phyloP scores from a whole-genome alignment of 176 grass and related monocot genomes.

The Calamus simplicifolius region DNA sequence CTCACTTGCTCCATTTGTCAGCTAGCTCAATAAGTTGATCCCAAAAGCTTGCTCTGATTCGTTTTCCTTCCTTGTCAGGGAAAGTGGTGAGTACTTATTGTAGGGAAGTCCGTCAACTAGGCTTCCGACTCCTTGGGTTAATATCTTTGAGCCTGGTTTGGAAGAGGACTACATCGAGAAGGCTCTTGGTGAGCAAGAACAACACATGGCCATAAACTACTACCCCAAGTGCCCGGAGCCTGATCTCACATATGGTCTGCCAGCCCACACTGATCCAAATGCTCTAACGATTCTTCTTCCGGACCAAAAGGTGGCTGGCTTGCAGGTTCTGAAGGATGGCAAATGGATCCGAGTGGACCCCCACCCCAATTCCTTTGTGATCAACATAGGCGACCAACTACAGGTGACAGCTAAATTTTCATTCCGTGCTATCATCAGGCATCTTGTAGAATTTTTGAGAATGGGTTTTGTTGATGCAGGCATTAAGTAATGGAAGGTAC shows the following conservation, averaged over 20 bases:
- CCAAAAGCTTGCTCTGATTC: not conserved
- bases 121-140: slow-evolving; percentile 41
- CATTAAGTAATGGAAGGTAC: slow-evolving; percentile 71
- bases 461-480: slow-evolving; percentile 21
- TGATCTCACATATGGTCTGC: slow-evolving; percentile 71
- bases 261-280: slow-evolving; percentile 79
- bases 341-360: slow-evolving; percentile 72
- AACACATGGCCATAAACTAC: slow-evolving; percentile 89
- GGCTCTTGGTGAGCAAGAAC: slow-evolving; percentile 63
- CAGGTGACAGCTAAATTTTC: slow-evolving; percentile 32
- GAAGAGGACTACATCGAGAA: slow-evolving; percentile 44
- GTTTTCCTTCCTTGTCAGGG: slow-evolving; percentile 16
- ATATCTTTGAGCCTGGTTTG: slow-evolving; percentile 59
- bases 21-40: too few relatives aligned
- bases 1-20: too few relatives aligned
- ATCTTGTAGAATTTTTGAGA: too few relatives aligned
- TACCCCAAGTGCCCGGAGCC: slow-evolving; percentile 69
- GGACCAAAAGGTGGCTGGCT: slow-evolving; percentile 63
- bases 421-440: too few relatives aligned
- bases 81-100: slow-evolving; percentile 61
- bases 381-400: slow-evolving; percentile 83
- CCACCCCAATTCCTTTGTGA: slow-evolving; percentile 39
- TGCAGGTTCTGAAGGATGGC: slow-evolving; percentile 47
- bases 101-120: slow-evolving; percentile 43
- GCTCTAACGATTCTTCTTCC: slow-evolving; percentile 79